Conservation (phyloP, 768 basidiomycete species). For the Brasilioporus rufonigricans region DNA sequence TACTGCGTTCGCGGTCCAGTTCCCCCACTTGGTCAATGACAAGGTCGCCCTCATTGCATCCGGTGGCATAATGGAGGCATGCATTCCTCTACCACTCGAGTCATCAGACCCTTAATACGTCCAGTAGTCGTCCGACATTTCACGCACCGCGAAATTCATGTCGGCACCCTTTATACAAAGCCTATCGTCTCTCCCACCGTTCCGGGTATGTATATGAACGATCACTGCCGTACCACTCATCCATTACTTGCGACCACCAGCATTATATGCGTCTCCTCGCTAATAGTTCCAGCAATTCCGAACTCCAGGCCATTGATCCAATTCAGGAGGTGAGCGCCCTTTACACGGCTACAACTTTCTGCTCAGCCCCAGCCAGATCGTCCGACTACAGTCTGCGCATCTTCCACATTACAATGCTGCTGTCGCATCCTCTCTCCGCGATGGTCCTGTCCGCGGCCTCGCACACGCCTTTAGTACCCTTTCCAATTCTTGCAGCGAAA, state of each 20-base stretch:
- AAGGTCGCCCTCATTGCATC: constrained; percentile 67
- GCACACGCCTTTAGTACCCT: constrained; percentile 49
- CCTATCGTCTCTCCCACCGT: constrained; percentile 58
- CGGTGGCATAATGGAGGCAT: constrained; percentile 67
- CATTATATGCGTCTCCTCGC: constrained; percentile 53
- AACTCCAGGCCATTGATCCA: constrained; percentile 28
- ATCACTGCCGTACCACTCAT: not conserved
- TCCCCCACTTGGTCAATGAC: constrained; percentile 67
- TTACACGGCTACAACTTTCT: not conserved
- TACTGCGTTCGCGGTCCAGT: constrained; percentile 65
- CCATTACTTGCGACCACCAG: constrained; percentile 25
- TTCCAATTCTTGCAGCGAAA: constrained; percentile 45
- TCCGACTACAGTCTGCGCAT: constrained; percentile 76
- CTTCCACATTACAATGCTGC: constrained; percentile 73
- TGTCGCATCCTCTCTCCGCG: constrained; percentile 70
- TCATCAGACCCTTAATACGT: not conserved
- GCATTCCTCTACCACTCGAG: not conserved
- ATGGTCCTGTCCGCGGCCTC: constrained; percentile 70
- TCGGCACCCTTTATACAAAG: constrained; percentile 73
- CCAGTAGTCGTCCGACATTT: constrained; percentile 59
- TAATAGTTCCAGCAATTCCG: constrained; percentile 29
- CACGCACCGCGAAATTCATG: constrained; percentile 74
- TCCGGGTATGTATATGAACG: constrained; percentile 52
- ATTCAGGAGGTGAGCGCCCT: constrained; percentile 41
- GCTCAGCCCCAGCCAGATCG: constrained; percentile 45